phyloP scores from a whole-genome alignment of 2,329 filamentous ascomycete species.

The Hypoxylon sp. region DNA sequence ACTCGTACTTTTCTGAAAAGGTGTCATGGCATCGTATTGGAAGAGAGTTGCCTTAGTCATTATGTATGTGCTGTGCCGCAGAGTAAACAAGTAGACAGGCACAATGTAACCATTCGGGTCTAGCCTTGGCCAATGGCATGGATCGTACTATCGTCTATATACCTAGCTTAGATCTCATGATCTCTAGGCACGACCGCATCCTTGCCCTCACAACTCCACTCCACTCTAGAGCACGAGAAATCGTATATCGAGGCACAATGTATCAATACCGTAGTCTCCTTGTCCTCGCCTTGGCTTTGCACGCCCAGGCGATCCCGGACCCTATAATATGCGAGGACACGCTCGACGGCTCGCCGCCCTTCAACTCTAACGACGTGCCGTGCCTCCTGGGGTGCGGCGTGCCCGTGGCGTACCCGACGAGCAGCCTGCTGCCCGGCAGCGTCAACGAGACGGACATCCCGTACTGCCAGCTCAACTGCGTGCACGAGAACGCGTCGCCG shows the following conservation, averaged over 20 bases:
- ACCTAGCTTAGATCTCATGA: conserved; percentile 9
- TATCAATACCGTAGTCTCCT: background rate
- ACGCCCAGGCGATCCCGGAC: conserved; percentile 14
- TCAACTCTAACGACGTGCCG: conserved; percentile 26
- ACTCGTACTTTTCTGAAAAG: background rate
- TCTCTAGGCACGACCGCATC: background rate
- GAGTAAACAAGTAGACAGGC: background rate
- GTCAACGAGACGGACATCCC: conserved; percentile 35
- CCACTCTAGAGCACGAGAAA: background rate
- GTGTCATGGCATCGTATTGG: background rate
- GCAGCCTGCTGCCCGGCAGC: conserved; percentile 31
- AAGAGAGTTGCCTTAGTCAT: background rate
- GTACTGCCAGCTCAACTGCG: conserved; percentile 38
- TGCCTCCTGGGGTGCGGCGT: conserved; percentile 33
- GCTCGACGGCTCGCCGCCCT: conserved; percentile 31
- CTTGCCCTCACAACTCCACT: background rate
- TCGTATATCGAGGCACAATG: background rate
- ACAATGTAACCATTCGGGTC: conserved; percentile 16
- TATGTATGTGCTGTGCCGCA: conserved; percentile 13
- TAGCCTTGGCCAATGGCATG: conserved; percentile 4
- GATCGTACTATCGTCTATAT: conserved; percentile 4
- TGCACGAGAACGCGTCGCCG: conserved; percentile 17
- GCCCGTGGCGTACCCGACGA: conserved; percentile 23
- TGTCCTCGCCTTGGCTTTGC: background rate
- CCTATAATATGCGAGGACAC: conserved; percentile 40